Evolutionary conservation across 805 yeast genomes (phyloP), one percentile per base, ranked within the genome.

Genomic region (Myxozyma monticola): DNA sequence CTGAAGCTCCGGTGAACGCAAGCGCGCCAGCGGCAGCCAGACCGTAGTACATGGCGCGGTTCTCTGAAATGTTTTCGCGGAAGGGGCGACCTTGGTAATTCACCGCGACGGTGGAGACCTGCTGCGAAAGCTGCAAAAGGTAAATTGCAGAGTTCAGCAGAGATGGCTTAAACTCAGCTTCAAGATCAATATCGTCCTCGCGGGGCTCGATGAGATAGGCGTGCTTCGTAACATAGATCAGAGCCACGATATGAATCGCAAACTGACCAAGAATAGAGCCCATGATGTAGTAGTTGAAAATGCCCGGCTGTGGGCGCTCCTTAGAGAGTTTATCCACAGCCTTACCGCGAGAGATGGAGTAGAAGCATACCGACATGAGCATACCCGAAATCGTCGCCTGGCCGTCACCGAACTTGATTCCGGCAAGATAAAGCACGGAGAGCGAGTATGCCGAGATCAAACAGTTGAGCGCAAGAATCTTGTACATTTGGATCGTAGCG

Each of bases 401-500:
- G 28, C 88, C 95, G 71, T 93, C 99, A 63, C 99, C 97, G 68
- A 91, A 88, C 71, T 93, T 93, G 65, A 93, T 95, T 71, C 99
- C 99, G 12, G 98, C 97, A 63, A 93, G 76, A 69, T 87, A 93
- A 66, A 93, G 79, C 34, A 93, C 96, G 37, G 96, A 87, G 63
- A 91, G 76, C 1, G 98, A 89, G 69, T 93, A 93, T 28, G 99
- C 99, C 60, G 95, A 84, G 71, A 93, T 89, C 75, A 93, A 77
- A 79, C 98, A 93, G 71, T 93, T 93, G 73, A 93, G 78, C 0
- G 99, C 99, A 67, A 93, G 75, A 65, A 93, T 93, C 75, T 93
- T 93, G 79, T 93, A 93, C 99, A 93, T 93, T 74, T 93, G 99
- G 66, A 93, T 90, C 7, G 99, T 93, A 15, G 96, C 88, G 38